phyloP scores from a whole-genome alignment of 1,139 yeast species.

The Taphrina communis region DNA sequence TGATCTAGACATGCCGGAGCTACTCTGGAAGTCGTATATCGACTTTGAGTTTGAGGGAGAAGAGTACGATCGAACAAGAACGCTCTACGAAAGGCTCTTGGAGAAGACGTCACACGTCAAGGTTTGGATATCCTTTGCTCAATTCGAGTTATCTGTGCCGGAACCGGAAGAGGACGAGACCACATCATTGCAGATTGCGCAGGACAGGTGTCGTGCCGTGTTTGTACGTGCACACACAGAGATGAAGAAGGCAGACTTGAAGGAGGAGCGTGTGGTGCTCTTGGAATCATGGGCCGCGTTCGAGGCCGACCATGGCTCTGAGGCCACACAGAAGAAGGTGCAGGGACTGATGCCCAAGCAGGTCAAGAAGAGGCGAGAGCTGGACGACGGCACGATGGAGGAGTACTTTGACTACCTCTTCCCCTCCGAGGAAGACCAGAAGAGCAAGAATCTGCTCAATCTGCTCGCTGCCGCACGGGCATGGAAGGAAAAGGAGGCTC shows the following conservation, averaged over 20 bases:
- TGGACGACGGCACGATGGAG: constrained; percentile 59
- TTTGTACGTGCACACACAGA: constrained; percentile 63
- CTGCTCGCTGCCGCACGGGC: constrained; percentile 40
- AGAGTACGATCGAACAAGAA: constrained; percentile 64
- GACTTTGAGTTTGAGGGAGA: constrained; percentile 66
- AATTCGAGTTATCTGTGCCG: constrained; percentile 64
- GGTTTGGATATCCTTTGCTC: constrained; percentile 62
- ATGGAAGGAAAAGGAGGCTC: constrained; percentile 41
- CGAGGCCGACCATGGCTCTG: constrained; percentile 68
- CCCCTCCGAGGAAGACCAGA: constrained; percentile 60
- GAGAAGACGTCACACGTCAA: constrained; percentile 53
- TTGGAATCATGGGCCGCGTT: constrained; percentile 70
- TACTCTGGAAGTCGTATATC: constrained; percentile 61
- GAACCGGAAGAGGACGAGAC: constrained; percentile 53
- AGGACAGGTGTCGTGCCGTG: constrained; percentile 52
- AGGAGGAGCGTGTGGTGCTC: constrained; percentile 60
- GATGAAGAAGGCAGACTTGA: constrained; percentile 54
- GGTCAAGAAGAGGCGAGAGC: constrained; percentile 58
- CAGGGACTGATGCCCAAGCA: constrained; percentile 63
- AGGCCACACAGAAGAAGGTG: constrained; percentile 53
- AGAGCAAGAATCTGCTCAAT: constrained; percentile 40
- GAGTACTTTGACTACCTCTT: constrained; percentile 67
- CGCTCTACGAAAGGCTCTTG: constrained; percentile 58
- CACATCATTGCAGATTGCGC: constrained; percentile 60
- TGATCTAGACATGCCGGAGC: constrained; percentile 50